Evolutionary conservation across 2,329 filamentous ascomycete species (phyloP).

Genomic region (Fusarium sp.): DNA sequence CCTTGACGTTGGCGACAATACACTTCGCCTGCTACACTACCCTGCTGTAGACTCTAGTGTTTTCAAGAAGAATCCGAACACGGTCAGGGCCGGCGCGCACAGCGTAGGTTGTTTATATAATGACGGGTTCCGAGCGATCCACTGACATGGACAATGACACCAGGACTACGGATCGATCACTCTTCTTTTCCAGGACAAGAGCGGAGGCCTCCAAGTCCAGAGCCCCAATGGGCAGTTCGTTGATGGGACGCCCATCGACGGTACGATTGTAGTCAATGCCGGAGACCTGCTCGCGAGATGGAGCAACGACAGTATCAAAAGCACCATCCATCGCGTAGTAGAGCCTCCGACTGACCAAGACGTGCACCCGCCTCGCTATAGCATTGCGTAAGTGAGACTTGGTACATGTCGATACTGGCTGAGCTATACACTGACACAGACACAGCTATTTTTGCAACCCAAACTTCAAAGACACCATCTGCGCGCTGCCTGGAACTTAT

Average conservation of each 20-base stretch:
- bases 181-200: conserved; percentile 67
- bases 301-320: conserved; percentile 92
- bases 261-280: conserved; percentile 87
- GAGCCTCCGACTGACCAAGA: conserved; percentile 74
- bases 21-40: conserved; percentile 79
- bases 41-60: conserved; percentile 71
- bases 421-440: conserved; percentile 1
- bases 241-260: conserved; percentile 81
- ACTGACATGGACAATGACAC: neutral
- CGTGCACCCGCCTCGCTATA: conserved; percentile 80
- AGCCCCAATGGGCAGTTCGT: conserved; percentile 81
- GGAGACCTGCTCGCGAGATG: conserved; percentile 86
- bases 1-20: conserved; percentile 75
- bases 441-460: conserved; percentile 86
- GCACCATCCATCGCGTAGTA: conserved; percentile 88
- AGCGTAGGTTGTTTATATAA: conserved; percentile 52
- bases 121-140: too few species aligned
- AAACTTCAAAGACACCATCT: conserved; percentile 77
- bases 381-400: conserved; percentile 72
- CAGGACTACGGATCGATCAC: conserved; percentile 69
- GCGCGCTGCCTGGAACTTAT: conserved; percentile 83
- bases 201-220: conserved; percentile 66
- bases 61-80: conserved; percentile 71
- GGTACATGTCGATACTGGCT: too few species aligned
- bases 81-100: conserved; percentile 81